Percentiles rank a stretch among this genome's conserved stretches.
These are phyloP conservation scores for Mycena sanguinolenta DNA, from an alignment of 768 basidiomycete species.

Conservation along the genomic window DNA sequence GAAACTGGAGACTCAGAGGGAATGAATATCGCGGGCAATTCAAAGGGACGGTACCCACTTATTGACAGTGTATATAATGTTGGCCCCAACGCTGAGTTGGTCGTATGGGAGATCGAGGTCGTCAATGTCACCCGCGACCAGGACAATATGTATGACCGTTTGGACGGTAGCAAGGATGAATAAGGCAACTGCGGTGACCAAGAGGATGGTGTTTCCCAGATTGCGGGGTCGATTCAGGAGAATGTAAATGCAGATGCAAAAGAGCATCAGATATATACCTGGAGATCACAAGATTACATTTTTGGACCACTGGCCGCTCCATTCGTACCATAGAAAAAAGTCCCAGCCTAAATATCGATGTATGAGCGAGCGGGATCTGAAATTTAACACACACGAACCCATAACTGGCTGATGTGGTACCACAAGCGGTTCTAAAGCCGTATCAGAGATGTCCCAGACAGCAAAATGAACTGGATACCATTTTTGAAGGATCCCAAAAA, in stretches of 20 bases:
- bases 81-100: constrained; percentile 42
- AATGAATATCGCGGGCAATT: not conserved
- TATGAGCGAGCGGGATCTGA: not conserved
- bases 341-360: constrained; percentile 1
- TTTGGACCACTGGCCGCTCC: no score
- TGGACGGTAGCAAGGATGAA: constrained; percentile 48
- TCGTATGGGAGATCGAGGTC: constrained; percentile 42
- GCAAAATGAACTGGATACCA: not conserved
- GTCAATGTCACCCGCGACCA: constrained; percentile 45
- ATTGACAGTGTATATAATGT: constrained; percentile 47
- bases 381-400: constrained; percentile 8
- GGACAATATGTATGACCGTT: constrained; percentile 44
- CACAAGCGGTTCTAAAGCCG: not conserved
- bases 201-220: constrained; percentile 42
- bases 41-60: constrained; percentile 43
- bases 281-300: not conserved
- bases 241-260: constrained; percentile 47
- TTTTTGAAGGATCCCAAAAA: not conserved
- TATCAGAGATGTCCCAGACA: not conserved
- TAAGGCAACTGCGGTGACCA: constrained; percentile 45
- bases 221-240: constrained; percentile 38
- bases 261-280: constrained; percentile 47
- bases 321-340: constrained; percentile 21
- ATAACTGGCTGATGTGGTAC: constrained; percentile 11
- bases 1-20: constrained; percentile 38